Evolutionary conservation across 106 monocot species (phyloP).

Genomic region (Dendrobium catenatum): DNA sequence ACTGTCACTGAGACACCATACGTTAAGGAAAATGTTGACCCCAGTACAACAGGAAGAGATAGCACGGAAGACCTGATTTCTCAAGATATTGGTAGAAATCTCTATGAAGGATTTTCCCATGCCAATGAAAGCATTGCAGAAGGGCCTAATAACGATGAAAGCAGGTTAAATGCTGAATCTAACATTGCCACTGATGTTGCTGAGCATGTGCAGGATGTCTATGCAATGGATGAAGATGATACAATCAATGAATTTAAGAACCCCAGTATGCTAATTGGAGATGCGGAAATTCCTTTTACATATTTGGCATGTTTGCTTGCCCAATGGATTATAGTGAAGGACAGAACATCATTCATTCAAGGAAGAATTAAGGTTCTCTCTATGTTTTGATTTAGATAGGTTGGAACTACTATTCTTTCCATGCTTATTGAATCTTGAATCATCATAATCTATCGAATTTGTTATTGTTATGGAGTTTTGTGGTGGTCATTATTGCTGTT

Average conservation of each 20-base stretch:
- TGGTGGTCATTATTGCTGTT: neutral
- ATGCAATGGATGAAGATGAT: constrained; percentile 15
- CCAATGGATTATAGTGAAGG: constrained; percentile 41
- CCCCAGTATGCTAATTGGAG: constrained; percentile 39
- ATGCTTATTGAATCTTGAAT: neutral
- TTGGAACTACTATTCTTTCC: neutral
- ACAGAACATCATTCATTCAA: constrained; percentile 30
- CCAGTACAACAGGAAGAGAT: constrained; percentile 2
- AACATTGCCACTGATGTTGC: constrained; percentile 1
- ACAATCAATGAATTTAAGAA: constrained; percentile 22
- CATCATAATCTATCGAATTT: constrained; percentile 6
- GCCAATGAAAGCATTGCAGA: constrained; percentile 11
- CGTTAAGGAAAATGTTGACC: constrained; percentile 15
- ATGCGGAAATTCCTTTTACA: constrained; percentile 71
- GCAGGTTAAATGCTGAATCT: constrained; percentile 12
- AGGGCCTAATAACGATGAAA: constrained; percentile 8
- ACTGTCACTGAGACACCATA: neutral
- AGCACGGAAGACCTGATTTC: constrained; percentile 7
- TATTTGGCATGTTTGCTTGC: constrained; percentile 62
- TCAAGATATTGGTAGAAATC: neutral
- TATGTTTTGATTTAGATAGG: neutral
- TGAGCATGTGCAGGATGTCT: constrained; percentile 9
- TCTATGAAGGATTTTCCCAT: constrained; percentile 10
- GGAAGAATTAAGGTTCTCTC: constrained; percentile 75
- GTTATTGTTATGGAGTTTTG: neutral